Evolutionary conservation across 306 rosid genomes (phyloP).

Genomic region (Glycine tomentella): DNA sequence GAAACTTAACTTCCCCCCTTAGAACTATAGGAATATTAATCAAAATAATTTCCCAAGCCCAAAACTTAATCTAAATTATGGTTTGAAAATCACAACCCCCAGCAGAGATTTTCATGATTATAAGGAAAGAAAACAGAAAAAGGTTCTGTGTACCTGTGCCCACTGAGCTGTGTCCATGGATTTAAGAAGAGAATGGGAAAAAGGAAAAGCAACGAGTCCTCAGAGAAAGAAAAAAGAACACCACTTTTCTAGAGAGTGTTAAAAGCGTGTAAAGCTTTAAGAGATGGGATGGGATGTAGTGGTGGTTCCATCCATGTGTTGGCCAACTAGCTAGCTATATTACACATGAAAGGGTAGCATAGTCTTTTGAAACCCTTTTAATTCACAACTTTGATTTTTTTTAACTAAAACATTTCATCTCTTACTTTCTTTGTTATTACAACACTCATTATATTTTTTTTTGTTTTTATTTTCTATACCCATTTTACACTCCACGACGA

Average conservation of each 20-base stretch:
- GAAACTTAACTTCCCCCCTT: slow-evolving; percentile 24
- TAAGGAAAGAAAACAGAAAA: slow-evolving; percentile 53
- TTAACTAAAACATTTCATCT: neutral
- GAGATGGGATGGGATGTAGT: slow-evolving; percentile 43
- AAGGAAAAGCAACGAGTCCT: slow-evolving; percentile 68
- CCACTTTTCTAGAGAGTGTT: slow-evolving; percentile 60
- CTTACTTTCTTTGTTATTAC: neutral
- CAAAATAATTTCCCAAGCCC: slow-evolving; percentile 45
- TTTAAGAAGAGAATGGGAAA: slow-evolving; percentile 57
- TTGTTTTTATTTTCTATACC: neutral
- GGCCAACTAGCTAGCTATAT: slow-evolving; percentile 63
- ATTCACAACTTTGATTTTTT: neutral
- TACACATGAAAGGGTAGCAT: slow-evolving; percentile 59
- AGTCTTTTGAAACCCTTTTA: slow-evolving; percentile 46
- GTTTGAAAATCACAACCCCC: slow-evolving; percentile 53
- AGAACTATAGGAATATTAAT: slow-evolving; percentile 28
- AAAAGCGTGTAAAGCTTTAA: slow-evolving; percentile 61
- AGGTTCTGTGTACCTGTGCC: slow-evolving; percentile 85
- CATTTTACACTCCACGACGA: neutral
- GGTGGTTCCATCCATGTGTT: slow-evolving; percentile 72
- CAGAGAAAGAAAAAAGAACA: slow-evolving; percentile 58
- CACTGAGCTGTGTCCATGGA: slow-evolving; percentile 98
- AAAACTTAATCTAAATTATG: slow-evolving; percentile 41
- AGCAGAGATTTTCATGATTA: slow-evolving; percentile 57
- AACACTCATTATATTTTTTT: neutral